A percentile compares a stretch with the other conserved stretches of the same genome.
Evolutionary conservation across 2,329 filamentous ascomycete genomes (phyloP).

Genomic region (Aspergillus brunneoviolaceus): DNA sequence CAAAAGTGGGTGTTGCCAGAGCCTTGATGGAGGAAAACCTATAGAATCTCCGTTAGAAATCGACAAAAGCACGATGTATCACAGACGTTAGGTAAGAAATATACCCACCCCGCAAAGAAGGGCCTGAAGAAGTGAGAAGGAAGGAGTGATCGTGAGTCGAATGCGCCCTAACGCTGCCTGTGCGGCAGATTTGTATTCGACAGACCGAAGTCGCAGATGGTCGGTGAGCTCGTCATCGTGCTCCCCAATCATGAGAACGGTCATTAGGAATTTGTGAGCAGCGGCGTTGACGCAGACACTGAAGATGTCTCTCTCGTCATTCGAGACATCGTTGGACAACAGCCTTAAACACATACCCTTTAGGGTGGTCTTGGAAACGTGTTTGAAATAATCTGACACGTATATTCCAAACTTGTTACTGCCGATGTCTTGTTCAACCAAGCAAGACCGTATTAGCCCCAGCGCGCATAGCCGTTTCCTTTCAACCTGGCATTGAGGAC

Average conservation of each 20-base stretch:
- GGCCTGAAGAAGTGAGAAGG: conserved; percentile 17
- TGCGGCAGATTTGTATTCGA: conserved; percentile 13
- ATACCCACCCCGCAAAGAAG: conserved; percentile 14
- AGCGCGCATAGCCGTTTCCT: too few species aligned
- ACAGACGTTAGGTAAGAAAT: too few species aligned
- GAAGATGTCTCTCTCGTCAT: conserved; percentile 14
- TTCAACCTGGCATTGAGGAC: too few species aligned
- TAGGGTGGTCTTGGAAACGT: conserved; percentile 16
- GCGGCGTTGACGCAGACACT: conserved; percentile 22
- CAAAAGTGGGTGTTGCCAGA: conserved; percentile 20
- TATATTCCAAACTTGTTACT: conserved; percentile 18
- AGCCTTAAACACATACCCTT: conserved; percentile 23
- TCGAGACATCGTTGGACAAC: conserved; percentile 9
- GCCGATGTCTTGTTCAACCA: conserved; percentile 15
- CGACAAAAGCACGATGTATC: too few species aligned
- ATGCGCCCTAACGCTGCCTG: conserved; percentile 19
- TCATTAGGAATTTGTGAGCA: conserved; percentile 25
- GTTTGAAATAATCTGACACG: conserved; percentile 23
- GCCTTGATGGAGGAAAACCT: conserved; percentile 24
- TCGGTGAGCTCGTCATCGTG: conserved; percentile 9
- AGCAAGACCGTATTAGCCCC: too few species aligned
- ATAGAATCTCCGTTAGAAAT: background rate
- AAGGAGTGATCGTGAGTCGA: conserved; percentile 13
- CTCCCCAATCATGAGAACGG: conserved; percentile 9
- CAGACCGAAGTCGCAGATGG: conserved; percentile 7